phyloP scores from a whole-genome alignment of 257 asterid species.

The Lycium barbarum region DNA sequence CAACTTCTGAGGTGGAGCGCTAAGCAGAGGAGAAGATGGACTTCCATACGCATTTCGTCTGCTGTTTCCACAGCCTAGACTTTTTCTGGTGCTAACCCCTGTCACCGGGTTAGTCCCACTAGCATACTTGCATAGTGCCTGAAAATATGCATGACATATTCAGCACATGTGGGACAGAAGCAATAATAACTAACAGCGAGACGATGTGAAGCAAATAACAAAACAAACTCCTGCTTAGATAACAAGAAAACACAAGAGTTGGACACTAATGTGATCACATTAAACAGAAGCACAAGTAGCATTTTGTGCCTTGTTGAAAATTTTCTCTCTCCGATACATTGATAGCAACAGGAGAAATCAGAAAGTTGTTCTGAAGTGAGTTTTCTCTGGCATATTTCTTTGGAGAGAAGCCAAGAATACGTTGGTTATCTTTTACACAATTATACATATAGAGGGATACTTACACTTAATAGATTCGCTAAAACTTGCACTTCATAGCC shows the following conservation, averaged over 20 bases:
- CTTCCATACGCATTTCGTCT: slow-evolving; percentile 88
- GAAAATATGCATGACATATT: slow-evolving; percentile 1
- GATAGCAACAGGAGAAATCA: neutral
- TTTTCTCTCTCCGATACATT: neutral
- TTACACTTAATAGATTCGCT: neutral
- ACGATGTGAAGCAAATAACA: neutral
- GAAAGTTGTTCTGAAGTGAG: neutral
- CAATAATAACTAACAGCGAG: neutral
- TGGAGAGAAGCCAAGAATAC: neutral
- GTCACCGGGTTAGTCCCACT: slow-evolving; percentile 88
- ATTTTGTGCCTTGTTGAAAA: neutral
- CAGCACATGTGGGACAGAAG: neutral
- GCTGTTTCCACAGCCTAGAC: slow-evolving; percentile 95
- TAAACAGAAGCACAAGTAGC: neutral
- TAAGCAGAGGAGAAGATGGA: slow-evolving; percentile 92
- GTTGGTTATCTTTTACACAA: neutral
- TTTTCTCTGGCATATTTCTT: neutral
- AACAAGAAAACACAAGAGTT: neutral
- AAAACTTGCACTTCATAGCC: neutral
- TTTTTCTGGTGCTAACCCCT: slow-evolving; percentile 87
- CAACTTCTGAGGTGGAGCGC: slow-evolving; percentile 86
- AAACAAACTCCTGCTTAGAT: neutral
- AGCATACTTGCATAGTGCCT: slow-evolving; percentile 98
- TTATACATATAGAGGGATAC: neutral
- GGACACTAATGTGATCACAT: neutral